Base-by-base conservation (phyloP, 306 rosid genomes). In the Quercus berberidifolia region DNA sequence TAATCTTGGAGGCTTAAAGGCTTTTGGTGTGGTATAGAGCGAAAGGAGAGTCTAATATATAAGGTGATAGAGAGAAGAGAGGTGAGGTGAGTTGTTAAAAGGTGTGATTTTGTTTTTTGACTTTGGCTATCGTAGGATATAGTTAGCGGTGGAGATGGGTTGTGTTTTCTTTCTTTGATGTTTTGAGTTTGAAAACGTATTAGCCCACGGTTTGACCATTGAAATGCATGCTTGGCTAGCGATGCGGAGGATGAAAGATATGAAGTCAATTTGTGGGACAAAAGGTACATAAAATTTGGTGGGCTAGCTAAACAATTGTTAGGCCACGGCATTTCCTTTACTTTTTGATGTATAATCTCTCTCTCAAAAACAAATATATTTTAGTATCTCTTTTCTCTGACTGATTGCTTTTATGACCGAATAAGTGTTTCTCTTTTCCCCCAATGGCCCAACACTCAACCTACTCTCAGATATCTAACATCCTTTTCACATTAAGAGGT, bases 261-360 rank as follows among this genome's bases (percentile, higher is more conserved):
- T 49, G 46, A 64, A 80, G 89, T 89, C 90, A 79, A 84, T 79
- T 78, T 33, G 72, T 71, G 17, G 38, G 59, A 52, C 59, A 46
- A 60, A 84, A 77, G 57, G 74, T 52, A 10, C 71, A 79, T 54
- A 49, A 35, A 51, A 75, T 85, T 81, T 83, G 79, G 86, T 82
- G 76, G 57, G 49, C 38, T 71, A 41, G 49, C 38, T 71, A 41
- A 41, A 41, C 2, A 33, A 35, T 41, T 65, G n/a, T 41, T 76
- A 51, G 23, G 57, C 21, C 6, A 71, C 17, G 13, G 6, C 18
- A 30, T 7, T 31, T 23, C 4, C 12, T 57, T 55, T 5, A 56
- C 54, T 55, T 18, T 59, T 9, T 59, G 28, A 3, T 23, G 14
- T 20, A 10, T 23, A 56, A 56, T 23, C 51, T 21, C 72, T 74